A percentile compares a stretch with the other conserved stretches of the same genome.
phyloP scores from a whole-genome alignment of 2,329 filamentous ascomycete species.

The Byssothecium circinans region DNA sequence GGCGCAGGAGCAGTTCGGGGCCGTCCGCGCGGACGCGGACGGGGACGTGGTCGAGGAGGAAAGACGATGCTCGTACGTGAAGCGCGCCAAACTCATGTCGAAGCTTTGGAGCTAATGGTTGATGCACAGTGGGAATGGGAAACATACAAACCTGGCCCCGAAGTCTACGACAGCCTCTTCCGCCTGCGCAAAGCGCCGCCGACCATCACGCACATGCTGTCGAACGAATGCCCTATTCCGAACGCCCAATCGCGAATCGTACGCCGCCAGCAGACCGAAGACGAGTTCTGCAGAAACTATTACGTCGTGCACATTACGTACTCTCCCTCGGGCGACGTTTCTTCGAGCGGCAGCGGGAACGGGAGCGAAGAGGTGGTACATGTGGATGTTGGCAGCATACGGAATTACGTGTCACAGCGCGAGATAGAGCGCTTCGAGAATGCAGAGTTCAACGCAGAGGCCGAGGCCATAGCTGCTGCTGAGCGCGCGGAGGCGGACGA shows the following conservation, averaged over 20 bases:
- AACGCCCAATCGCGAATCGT: constrained; percentile 32
- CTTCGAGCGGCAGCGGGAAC: constrained; percentile 1
- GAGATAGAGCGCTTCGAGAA: constrained; percentile 40
- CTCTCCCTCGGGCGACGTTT: not conserved
- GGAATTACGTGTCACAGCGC: constrained; percentile 30
- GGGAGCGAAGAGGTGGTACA: constrained; percentile 16
- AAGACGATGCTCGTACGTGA: constrained; percentile 20
- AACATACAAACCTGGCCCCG: constrained; percentile 27
- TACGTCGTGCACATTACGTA: constrained; percentile 28
- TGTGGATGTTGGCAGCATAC: constrained; percentile 33
- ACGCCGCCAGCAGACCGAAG: constrained; percentile 30
- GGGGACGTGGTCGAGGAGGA: constrained; percentile 18
- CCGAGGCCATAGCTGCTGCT: constrained; percentile 27
- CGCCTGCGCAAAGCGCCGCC: constrained; percentile 31
- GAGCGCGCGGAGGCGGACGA: constrained; percentile 25
- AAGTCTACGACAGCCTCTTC: constrained; percentile 34
- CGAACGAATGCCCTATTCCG: constrained; percentile 30
- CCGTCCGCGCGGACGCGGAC: constrained; percentile 18
- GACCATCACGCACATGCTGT: constrained; percentile 25
- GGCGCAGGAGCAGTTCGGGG: constrained; percentile 19
- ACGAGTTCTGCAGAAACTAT: constrained; percentile 24
- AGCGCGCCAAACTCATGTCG: not conserved
- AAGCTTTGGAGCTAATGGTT: not conserved
- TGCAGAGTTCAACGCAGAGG: constrained; percentile 31
- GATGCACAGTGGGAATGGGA: constrained; percentile 33